phyloP scores from a whole-genome alignment of 768 basidiomycete genomes.

The Tricholoma hemisulphureum region DNA sequence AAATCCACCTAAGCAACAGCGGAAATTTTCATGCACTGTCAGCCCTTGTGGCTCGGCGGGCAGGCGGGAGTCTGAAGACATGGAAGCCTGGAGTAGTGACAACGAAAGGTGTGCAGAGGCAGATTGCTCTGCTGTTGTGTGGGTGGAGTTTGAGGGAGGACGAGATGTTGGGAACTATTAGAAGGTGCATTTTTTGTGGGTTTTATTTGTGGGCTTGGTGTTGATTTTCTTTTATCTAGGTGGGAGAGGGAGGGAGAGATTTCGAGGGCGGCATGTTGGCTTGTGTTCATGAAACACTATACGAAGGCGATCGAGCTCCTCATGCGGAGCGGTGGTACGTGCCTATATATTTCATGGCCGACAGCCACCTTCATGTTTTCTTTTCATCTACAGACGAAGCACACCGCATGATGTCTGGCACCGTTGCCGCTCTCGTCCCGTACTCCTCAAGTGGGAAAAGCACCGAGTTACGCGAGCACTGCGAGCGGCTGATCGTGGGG shows the following conservation, averaged over 20 bases:
- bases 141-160: slow-evolving; percentile 76
- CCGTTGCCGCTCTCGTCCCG: slow-evolving; percentile 66
- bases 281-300: slow-evolving; percentile 71
- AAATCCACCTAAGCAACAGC: slow-evolving; percentile 6
- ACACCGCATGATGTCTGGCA: slow-evolving; percentile 81
- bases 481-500: slow-evolving; percentile 66
- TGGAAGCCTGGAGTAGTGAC: slow-evolving; percentile 63
- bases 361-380: slow-evolving; percentile 1
- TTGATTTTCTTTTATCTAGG: slow-evolving; percentile 31
- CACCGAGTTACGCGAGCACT: slow-evolving; percentile 65
- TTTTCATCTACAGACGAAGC: slow-evolving; percentile 73
- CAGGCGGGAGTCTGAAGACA: slow-evolving; percentile 29
- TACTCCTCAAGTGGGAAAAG: slow-evolving; percentile 35
- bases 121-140: slow-evolving; percentile 67
- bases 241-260: slow-evolving; percentile 75
- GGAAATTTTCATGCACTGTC: slow-evolving; percentile 51
- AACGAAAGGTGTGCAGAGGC: slow-evolving; percentile 56
- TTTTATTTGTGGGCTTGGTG: neutral
- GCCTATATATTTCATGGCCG: slow-evolving; percentile 2
- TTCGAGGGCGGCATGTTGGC: slow-evolving; percentile 82
- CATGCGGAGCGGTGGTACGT: slow-evolving; percentile 72
- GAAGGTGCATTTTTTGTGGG: slow-evolving; percentile 38
- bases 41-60: slow-evolving; percentile 36
- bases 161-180: slow-evolving; percentile 56
- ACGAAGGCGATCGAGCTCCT: slow-evolving; percentile 72